phyloP scores from a whole-genome alignment of 495 filamentous ascomycete genomes.

The Haplographium delicatum region DNA sequence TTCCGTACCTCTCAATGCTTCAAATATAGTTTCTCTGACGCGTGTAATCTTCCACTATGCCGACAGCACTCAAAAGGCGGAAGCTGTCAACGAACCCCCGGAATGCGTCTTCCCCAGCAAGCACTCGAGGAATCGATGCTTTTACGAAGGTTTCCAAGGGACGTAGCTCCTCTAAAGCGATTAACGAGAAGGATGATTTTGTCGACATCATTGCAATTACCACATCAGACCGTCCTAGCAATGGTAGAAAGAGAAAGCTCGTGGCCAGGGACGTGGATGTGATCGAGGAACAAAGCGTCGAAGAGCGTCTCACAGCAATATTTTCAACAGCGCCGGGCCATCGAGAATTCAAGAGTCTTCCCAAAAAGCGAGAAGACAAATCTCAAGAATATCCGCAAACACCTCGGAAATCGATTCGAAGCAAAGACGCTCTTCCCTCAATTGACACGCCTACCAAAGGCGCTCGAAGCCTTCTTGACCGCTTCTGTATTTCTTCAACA shows the following conservation, averaged over 20 bases:
- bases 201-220: conserved; percentile 5
- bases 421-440: neutral
- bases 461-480: conserved; percentile 19
- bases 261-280: conserved; percentile 18
- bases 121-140: conserved; percentile 14
- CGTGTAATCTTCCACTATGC: conserved; percentile 22
- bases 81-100: conserved; percentile 16
- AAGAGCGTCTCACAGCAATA: neutral
- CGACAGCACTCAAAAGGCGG: conserved; percentile 20
- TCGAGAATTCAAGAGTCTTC: conserved; percentile 11
- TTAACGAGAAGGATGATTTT: conserved; percentile 16
- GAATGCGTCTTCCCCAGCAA: conserved; percentile 5
- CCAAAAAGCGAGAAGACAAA: neutral
- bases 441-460: conserved; percentile 26
- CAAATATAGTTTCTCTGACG: conserved; percentile 15
- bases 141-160: conserved; percentile 26
- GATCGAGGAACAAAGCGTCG: no score
- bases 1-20: conserved; percentile 11
- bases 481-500: conserved; percentile 18
- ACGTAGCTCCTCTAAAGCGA: conserved; percentile 11
- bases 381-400: conserved; percentile 14
- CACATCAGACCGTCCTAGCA: neutral
- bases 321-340: neutral
- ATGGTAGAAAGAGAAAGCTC: conserved; percentile 20
- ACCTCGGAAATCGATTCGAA: conserved; percentile 10